phyloP scores from a whole-genome alignment of 2,329 filamentous ascomycete species.

The Aspergillus ochraceus region DNA sequence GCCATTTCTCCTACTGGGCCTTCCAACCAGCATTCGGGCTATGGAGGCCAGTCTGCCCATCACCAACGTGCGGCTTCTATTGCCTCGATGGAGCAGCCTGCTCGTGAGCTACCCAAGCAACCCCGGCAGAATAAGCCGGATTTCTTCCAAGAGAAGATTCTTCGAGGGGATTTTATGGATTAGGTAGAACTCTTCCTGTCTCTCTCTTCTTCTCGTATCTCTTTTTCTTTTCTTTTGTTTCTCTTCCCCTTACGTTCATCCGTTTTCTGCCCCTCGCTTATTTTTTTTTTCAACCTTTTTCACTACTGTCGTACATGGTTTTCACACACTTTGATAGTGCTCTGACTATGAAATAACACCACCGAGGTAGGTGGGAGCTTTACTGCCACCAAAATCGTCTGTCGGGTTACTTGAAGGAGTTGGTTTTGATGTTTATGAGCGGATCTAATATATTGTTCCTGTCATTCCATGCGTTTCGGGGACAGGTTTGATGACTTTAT shows the following conservation, averaged over 20 bases:
- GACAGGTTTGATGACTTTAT: neutral
- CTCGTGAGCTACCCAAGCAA: conserved; percentile 46
- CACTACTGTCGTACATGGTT: no score
- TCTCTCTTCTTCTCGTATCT: no score
- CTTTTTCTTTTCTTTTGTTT: no score
- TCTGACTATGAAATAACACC: neutral
- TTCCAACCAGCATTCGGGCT: conserved; percentile 40
- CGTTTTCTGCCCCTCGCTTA: neutral
- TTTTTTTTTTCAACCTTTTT: no score
- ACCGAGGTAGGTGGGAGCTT: neutral
- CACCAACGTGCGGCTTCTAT: conserved; percentile 44
- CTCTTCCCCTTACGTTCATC: neutral
- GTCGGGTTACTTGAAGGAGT: neutral
- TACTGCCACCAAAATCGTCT: neutral
- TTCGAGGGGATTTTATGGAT: conserved; percentile 98
- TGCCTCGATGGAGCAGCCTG: conserved; percentile 58
- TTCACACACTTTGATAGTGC: no score
- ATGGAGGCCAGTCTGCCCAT: conserved; percentile 47
- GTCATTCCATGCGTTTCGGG: neutral
- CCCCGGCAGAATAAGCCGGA: conserved; percentile 72
- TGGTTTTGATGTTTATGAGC: neutral
- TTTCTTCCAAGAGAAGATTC: conserved; percentile 92
- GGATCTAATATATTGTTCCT: neutral
- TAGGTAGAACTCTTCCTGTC: conserved; percentile 41
- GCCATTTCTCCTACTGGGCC: conserved; percentile 29